A percentile compares a stretch with the other conserved stretches of the same genome.
Evolutionary conservation across 2,329 filamentous ascomycete genomes (phyloP).

Genomic region (Fusarium aywerte): DNA sequence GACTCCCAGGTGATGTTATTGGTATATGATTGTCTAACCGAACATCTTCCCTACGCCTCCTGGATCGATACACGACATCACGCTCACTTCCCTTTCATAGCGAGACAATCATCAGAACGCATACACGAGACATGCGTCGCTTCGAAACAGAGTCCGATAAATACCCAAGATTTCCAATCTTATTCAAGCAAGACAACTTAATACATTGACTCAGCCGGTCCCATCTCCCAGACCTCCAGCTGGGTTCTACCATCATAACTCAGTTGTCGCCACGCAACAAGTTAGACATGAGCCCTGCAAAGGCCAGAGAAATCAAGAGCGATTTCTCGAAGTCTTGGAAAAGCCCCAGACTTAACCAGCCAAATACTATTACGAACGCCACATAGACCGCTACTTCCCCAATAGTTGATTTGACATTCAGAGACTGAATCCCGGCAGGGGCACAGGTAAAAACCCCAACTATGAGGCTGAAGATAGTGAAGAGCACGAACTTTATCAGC

Average conservation of each 20-base stretch:
- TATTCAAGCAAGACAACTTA: background rate
- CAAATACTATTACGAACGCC: slow-evolving; percentile 26
- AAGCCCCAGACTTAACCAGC: slow-evolving; percentile 15
- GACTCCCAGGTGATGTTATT: too few species aligned
- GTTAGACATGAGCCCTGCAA: slow-evolving; percentile 16
- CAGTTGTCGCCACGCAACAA: slow-evolving; percentile 8
- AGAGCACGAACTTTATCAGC: background rate
- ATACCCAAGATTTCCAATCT: background rate
- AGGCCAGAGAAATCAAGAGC: slow-evolving; percentile 14
- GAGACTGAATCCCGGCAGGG: slow-evolving; percentile 23
- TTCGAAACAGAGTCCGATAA: background rate
- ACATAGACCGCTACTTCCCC: slow-evolving; percentile 28
- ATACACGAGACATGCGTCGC: background rate
- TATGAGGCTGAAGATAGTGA: slow-evolving; percentile 5
- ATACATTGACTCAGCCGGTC: background rate
- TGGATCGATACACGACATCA: background rate
- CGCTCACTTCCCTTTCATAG: background rate
- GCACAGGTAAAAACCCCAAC: slow-evolving; percentile 20
- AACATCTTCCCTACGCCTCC: background rate
- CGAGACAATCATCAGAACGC: background rate
- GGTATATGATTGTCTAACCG: background rate
- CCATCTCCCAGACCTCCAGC: background rate
- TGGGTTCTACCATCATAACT: background rate
- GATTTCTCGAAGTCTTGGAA: slow-evolving; percentile 16
- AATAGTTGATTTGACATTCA: slow-evolving; percentile 18